Conservation (phyloP, 768 basidiomycete species). For the Kwoniella sp. region DNA sequence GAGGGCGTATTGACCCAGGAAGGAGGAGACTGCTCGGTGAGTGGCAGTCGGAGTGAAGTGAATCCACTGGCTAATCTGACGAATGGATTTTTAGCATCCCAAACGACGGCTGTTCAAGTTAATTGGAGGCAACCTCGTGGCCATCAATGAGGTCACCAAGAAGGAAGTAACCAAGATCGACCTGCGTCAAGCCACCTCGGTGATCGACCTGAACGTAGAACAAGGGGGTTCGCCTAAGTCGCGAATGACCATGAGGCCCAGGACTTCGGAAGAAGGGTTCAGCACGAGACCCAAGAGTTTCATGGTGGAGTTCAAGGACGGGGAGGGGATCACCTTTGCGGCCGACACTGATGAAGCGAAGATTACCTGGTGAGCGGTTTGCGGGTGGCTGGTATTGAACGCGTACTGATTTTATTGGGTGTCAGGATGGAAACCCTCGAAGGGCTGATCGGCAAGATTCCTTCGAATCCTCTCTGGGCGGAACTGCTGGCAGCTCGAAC, state of each 20-base stretch:
- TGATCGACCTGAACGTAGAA: constrained; percentile 65
- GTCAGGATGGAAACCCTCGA: constrained; percentile 77
- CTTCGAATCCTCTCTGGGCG: constrained; percentile 88
- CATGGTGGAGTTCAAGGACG: constrained; percentile 64
- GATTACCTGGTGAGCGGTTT: constrained; percentile 64
- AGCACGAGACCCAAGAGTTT: constrained; percentile 58
- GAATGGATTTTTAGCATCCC: constrained; percentile 52
- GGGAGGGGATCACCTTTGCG: constrained; percentile 80
- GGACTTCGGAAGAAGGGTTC: constrained; percentile 30
- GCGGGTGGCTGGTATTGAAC: not conserved
- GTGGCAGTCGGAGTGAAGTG: too few relatives aligned
- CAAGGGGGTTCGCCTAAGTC: constrained; percentile 20
- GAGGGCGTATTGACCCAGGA: constrained; percentile 87
- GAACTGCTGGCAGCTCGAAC: constrained; percentile 57
- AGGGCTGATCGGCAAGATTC: constrained; percentile 81
- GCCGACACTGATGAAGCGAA: constrained; percentile 89
- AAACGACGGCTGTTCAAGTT: constrained; percentile 72
- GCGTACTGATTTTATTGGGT: constrained; percentile 4
- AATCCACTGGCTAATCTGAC: not conserved
- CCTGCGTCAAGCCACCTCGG: constrained; percentile 70
- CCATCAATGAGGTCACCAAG: constrained; percentile 90
- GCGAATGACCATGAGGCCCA: constrained; percentile 16
- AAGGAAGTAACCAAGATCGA: constrained; percentile 85
- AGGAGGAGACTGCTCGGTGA: constrained; percentile 85
- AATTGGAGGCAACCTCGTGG: constrained; percentile 55